A percentile compares a stretch with the other conserved stretches of the same genome.
These are phyloP conservation scores for Arxiozyma bovina DNA, from an alignment of 1,139 yeast species.

Conservation along the genomic window DNA sequence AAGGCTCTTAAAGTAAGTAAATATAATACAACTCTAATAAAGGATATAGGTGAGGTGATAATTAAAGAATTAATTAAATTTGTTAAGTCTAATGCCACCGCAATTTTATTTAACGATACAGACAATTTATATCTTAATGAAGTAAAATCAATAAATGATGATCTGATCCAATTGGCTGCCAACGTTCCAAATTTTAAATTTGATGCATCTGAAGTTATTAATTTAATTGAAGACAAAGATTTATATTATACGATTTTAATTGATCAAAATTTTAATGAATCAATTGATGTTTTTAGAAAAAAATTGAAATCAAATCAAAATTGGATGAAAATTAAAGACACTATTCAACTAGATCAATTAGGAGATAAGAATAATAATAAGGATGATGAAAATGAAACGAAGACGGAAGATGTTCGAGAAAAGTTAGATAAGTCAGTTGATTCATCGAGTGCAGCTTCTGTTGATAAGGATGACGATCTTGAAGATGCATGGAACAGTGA, in stretches of 20 bases:
- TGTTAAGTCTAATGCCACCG: slow-evolving; percentile 19
- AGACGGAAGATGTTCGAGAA: background rate
- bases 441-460: background rate
- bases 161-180: slow-evolving; percentile 12
- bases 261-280: slow-evolving; percentile 20
- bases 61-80: slow-evolving; percentile 20
- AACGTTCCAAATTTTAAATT: slow-evolving; percentile 17
- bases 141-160: slow-evolving; percentile 10
- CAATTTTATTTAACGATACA: slow-evolving; percentile 13
- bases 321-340: background rate
- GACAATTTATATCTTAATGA: slow-evolving; percentile 8
- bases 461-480: slow-evolving; percentile 1
- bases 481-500: slow-evolving; percentile 21
- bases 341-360: background rate
- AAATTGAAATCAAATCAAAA: slow-evolving; percentile 8
- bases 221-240: slow-evolving; percentile 18
- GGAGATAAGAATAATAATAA: background rate
- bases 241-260: slow-evolving; percentile 19
- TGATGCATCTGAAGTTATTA: slow-evolving; percentile 13
- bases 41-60: slow-evolving; percentile 15
- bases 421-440: background rate
- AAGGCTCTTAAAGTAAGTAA: slow-evolving; percentile 2
- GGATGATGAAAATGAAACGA: slow-evolving; percentile 3
- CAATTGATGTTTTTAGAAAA: slow-evolving; percentile 14
- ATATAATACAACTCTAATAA: slow-evolving; percentile 6